Evolutionary conservation across 2,329 filamentous ascomycete genomes (phyloP), one percentile per base, ranked within the genome.

Genomic region (Rasamsonia emersonii): DNA sequence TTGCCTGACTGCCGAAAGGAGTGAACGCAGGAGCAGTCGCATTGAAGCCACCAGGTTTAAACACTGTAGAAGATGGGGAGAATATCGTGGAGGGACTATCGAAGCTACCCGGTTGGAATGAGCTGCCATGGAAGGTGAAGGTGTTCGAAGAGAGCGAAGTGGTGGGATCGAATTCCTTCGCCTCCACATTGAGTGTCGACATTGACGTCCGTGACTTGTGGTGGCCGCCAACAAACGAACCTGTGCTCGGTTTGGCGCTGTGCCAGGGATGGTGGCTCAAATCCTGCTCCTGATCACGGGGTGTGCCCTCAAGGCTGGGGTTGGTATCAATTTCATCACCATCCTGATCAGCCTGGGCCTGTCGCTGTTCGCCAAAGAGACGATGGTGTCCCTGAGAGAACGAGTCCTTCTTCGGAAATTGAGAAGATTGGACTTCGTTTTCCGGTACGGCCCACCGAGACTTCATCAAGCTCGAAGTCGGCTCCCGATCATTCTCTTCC

Each of bases 141-240:
- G 52, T 52, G 10, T 56, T 61, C 10, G 68, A 60, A 25, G 59
- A 62, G 45, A 74, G 74, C 2, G 67, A 62, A 10, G 62, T 61
- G 20, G 58, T 57, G 5, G 74, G 73, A 34, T 80, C 85, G 67
- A 95, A 95, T 50, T 91, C 85, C 28, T 86, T 82, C 0, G 89
- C 89, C 40, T 81, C 76, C 18, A 93, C 86, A 47, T 96, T 96
- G 45, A 96, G 72, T 44, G 79, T 88, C 1, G 86, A 85, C 25
- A 79, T 58, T 0, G 69, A 88, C 3, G 77, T 67, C 46, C 81
- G 84, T 51, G 78, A 80, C 14, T 38, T 35, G 11, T 67, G 70
- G 49, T 86, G 82, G 41, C 71, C 73, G 8, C 67, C 61, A 10
- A 39, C 41, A 29, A 55, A 61, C 4, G 55, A 57, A 24, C 42